Conservation (phyloP, 495 filamentous ascomycete species). For the Chaetomium tenue region DNA sequence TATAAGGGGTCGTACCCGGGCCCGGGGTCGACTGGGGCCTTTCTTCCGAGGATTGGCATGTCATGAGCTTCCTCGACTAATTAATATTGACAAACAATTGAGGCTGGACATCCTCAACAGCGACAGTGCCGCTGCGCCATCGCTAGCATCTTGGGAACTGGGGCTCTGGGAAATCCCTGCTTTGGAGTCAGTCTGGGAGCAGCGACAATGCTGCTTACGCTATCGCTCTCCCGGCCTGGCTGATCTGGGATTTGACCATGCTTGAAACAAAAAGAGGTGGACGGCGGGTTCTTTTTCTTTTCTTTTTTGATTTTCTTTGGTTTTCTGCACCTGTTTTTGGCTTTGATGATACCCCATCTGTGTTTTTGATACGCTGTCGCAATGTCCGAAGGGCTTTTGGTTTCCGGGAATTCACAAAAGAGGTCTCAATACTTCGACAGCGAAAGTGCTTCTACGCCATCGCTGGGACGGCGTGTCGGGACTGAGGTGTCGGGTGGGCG, state of each 20-base stretch:
- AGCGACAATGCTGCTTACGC: constrained; percentile 41
- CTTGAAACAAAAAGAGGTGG: constrained; percentile 22
- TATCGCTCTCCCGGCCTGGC: constrained; percentile 15
- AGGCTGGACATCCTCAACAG: constrained; percentile 35
- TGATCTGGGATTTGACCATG: constrained; percentile 21
- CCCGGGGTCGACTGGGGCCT: constrained; percentile 25
- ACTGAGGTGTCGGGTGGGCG: constrained; percentile 48
- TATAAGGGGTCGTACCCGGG: constrained; percentile 13
- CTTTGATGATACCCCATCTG: constrained; percentile 58
- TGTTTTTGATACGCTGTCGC: constrained; percentile 54
- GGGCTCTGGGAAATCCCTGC: constrained; percentile 25
- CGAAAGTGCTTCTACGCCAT: constrained; percentile 60
- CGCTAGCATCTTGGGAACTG: constrained; percentile 30
- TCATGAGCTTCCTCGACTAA: background rate
- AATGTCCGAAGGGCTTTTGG: constrained; percentile 28
- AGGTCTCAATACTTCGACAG: constrained; percentile 42
- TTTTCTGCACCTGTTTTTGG: constrained; percentile 23
- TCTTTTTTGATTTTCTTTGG: constrained; percentile 21
- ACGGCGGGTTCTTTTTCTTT: constrained; percentile 16
- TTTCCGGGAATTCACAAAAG: constrained; percentile 8
- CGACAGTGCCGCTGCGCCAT: constrained; percentile 48
- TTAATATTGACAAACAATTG: constrained; percentile 15
- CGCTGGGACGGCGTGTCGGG: constrained; percentile 56
- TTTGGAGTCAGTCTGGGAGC: constrained; percentile 19
- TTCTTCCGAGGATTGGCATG: constrained; percentile 25